A percentile compares a stretch with the other conserved stretches of the same genome.
Conservation (phyloP, 2,329 filamentous ascomycete species). For the Exserohilum rostratum region DNA sequence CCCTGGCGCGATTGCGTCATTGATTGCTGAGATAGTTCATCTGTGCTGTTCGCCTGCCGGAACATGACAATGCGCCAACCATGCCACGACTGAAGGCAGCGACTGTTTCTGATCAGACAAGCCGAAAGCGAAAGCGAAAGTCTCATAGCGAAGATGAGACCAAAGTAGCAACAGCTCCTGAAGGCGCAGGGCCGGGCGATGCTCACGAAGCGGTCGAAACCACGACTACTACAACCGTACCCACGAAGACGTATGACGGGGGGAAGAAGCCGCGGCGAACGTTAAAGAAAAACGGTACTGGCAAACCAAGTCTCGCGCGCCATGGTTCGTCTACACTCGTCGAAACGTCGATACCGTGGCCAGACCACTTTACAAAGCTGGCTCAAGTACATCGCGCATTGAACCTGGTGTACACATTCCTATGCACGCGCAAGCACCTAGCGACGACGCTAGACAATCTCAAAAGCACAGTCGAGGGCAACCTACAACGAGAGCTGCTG, state of each 20-base stretch:
- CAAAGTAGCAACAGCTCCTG: constrained; percentile 11
- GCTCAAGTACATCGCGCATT: constrained; percentile 81
- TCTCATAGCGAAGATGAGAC: constrained; percentile 27
- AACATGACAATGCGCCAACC: constrained; percentile 20
- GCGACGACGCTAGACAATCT: constrained; percentile 92
- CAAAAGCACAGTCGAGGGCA: constrained; percentile 79
- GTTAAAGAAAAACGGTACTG: constrained; percentile 45
- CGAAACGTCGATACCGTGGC: constrained; percentile 70
- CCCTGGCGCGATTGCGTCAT: constrained; percentile 33
- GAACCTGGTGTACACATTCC: constrained; percentile 94
- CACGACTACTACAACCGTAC: constrained; percentile 53
- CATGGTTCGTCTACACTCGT: constrained; percentile 57
- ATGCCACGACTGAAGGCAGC: constrained; percentile 49
- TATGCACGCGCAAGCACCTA: constrained; percentile 88
- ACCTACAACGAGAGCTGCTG: constrained; percentile 72
- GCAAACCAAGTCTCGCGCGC: constrained; percentile 49
- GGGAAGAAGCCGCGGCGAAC: constrained; percentile 58
- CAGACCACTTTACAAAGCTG: constrained; percentile 72
- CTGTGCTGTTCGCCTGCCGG: not conserved
- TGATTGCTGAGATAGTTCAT: constrained; percentile 18
- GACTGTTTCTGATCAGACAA: constrained; percentile 52
- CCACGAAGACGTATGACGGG: constrained; percentile 64
- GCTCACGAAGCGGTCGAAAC: constrained; percentile 4
- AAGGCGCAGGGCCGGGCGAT: constrained; percentile 14
- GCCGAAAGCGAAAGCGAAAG: constrained; percentile 54